phyloP scores from a whole-genome alignment of 2,329 filamentous ascomycete species.

The Phyllosticta paracitricarpa region DNA sequence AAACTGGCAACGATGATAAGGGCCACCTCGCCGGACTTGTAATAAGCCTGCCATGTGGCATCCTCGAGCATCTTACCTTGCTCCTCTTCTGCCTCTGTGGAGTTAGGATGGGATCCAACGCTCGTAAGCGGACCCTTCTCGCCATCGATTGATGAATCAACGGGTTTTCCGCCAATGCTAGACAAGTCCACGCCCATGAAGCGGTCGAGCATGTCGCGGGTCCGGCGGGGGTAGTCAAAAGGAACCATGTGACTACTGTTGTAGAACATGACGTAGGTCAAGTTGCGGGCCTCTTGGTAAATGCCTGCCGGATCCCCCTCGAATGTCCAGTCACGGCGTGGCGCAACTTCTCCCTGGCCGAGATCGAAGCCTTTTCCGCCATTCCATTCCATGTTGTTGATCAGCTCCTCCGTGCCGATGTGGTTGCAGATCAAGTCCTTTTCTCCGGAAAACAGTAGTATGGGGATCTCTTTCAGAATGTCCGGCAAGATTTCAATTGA shows the following conservation, averaged over 20 bases:
- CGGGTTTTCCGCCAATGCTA: constrained; percentile 70
- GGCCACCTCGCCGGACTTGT: constrained; percentile 75
- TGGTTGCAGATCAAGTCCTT: constrained; percentile 97
- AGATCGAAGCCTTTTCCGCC: constrained; percentile 85
- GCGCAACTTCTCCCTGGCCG: constrained; percentile 77
- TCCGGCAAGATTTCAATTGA: constrained; percentile 66
- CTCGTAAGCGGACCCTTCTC: constrained; percentile 71
- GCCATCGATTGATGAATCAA: constrained; percentile 73
- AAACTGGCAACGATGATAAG: constrained; percentile 71
- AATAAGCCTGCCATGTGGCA: constrained; percentile 82
- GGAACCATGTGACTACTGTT: constrained; percentile 98
- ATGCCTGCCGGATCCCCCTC: constrained; percentile 80
- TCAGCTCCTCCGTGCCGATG: constrained; percentile 81
- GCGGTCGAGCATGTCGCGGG: constrained; percentile 91
- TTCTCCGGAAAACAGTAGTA: constrained; percentile 85
- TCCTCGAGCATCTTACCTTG: constrained; percentile 67
- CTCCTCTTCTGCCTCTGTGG: constrained; percentile 55
- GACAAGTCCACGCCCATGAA: constrained; percentile 91
- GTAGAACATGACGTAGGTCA: constrained; percentile 92
- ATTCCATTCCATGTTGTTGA: constrained; percentile 85
- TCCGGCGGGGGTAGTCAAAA: constrained; percentile 78
- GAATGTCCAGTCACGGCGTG: constrained; percentile 88
- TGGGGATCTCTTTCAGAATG: constrained; percentile 64
- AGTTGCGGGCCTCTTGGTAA: constrained; percentile 88
- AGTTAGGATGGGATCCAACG: constrained; percentile 64